These are phyloP conservation scores for Mycena galopus DNA, from an alignment of 768 basidiomycete species.

Conservation along the genomic window DNA sequence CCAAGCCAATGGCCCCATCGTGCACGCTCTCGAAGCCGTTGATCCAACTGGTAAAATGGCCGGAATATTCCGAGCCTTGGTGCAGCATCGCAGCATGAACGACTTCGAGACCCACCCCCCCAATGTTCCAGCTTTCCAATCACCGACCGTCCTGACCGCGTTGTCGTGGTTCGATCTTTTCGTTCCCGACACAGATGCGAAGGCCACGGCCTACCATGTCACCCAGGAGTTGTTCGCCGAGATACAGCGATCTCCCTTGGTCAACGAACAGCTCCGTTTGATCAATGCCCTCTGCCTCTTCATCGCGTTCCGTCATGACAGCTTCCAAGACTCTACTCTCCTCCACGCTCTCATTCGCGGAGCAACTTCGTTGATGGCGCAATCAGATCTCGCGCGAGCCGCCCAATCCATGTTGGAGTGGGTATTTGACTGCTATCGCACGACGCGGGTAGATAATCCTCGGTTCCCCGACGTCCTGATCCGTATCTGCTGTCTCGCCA, in stretches of 20 bases:
- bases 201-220: constrained; percentile 83
- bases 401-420: constrained; percentile 87
- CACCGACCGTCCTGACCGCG: constrained; percentile 64
- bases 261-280: constrained; percentile 87
- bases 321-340: constrained; percentile 70
- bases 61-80: constrained; percentile 64
- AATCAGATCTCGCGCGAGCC: constrained; percentile 74
- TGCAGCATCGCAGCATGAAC: constrained; percentile 61
- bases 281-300: constrained; percentile 82
- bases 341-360: constrained; percentile 80
- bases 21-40: constrained; percentile 54
- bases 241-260: constrained; percentile 74
- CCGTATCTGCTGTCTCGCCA: constrained; percentile 72
- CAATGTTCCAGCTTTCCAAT: constrained; percentile 73
- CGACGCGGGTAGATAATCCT: constrained; percentile 56
- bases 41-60: constrained; percentile 53
- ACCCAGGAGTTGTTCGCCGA: constrained; percentile 79
- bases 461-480: constrained; percentile 76
- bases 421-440: constrained; percentile 71
- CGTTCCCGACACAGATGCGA: constrained; percentile 55
- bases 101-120: constrained; percentile 69
- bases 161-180: constrained; percentile 70
- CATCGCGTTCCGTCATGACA: constrained; percentile 70
- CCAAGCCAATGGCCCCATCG: constrained; percentile 63
- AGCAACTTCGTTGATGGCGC: constrained; percentile 71